phyloP scores from a whole-genome alignment of 495 filamentous ascomycete genomes.

The Aspergillus leporis region DNA sequence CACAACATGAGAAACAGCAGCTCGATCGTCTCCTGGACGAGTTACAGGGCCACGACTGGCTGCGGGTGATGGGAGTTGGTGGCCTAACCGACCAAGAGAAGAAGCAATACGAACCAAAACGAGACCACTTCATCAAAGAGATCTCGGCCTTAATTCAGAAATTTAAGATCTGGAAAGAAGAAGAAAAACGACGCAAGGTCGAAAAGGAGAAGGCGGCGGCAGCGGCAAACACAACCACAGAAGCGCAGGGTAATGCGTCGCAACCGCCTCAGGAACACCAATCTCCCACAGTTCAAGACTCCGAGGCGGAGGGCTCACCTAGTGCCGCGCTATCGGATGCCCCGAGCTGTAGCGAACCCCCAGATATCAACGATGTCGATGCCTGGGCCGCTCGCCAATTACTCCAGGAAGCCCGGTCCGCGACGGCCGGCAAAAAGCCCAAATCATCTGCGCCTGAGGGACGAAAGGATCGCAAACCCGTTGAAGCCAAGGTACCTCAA shows the following conservation, averaged over 20 bases:
- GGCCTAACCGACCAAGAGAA: conserved; percentile 79
- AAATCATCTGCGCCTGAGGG: conserved; percentile 22
- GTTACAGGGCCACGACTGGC: conserved; percentile 88
- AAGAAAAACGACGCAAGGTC: conserved; percentile 78
- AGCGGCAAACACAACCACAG: conserved; percentile 4
- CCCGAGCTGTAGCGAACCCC: conserved; percentile 51
- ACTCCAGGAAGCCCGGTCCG: conserved; percentile 64
- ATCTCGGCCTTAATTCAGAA: conserved; percentile 80
- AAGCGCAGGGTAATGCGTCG: conserved; percentile 11
- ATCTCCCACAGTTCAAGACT: conserved; percentile 11
- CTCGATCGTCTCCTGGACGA: conserved; percentile 84
- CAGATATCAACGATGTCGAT: conserved; percentile 71
- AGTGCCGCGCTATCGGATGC: conserved; percentile 18
- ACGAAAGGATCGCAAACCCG: conserved; percentile 22
- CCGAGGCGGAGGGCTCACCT: conserved; percentile 24
- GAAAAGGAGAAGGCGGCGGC: conserved; percentile 61
- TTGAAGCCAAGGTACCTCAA: conserved; percentile 2
- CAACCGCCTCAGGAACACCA: conserved; percentile 5
- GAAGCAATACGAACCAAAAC: conserved; percentile 83
- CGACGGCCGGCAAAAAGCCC: conserved; percentile 33
- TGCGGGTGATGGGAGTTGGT: conserved; percentile 88
- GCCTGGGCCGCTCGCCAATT: conserved; percentile 71
- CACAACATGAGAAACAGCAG: conserved; percentile 88
- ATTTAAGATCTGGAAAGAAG: conserved; percentile 82
- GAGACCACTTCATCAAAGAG: conserved; percentile 77